Conservation (phyloP, 2,329 filamentous ascomycete genomes). For the Blastomyces emzantsi region DNA sequence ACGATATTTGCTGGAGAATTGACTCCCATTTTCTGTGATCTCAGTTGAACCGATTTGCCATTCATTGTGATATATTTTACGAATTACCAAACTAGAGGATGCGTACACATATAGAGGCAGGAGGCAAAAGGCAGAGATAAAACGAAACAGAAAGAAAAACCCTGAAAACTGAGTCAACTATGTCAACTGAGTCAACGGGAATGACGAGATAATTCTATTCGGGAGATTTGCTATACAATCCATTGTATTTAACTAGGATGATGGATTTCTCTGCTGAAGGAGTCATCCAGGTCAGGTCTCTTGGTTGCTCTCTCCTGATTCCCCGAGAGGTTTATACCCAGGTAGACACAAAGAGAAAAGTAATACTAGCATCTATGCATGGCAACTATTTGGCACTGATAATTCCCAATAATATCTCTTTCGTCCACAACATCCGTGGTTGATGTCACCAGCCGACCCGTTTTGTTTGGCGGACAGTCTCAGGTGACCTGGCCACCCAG, state of each 20-base stretch:
- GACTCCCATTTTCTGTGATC: neutral
- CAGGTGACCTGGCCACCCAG: neutral
- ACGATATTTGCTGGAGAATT: neutral
- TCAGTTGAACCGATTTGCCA: neutral
- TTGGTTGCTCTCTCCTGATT: neutral
- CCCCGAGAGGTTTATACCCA: neutral
- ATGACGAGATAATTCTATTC: neutral
- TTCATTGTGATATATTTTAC: neutral
- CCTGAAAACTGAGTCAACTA: too few species aligned
- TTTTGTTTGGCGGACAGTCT: neutral
- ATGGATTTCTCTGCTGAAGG: neutral
- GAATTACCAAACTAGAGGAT: neutral
- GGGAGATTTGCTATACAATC: neutral
- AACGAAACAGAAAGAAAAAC: neutral
- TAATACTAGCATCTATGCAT: neutral
- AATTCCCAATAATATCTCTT: too few species aligned
- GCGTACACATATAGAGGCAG: neutral
- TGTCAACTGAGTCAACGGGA: neutral
- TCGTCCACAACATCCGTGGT: neutral
- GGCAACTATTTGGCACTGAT: neutral
- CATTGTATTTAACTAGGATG: too few species aligned
- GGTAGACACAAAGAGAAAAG: neutral
- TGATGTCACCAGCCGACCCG: neutral
- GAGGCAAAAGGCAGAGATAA: neutral
- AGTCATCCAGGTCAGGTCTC: neutral